A percentile compares a stretch with the other conserved stretches of the same genome.
These are phyloP conservation scores for Taxawa tesnikishii DNA, from an alignment of 2,329 filamentous ascomycete species.

Conservation along the genomic window DNA sequence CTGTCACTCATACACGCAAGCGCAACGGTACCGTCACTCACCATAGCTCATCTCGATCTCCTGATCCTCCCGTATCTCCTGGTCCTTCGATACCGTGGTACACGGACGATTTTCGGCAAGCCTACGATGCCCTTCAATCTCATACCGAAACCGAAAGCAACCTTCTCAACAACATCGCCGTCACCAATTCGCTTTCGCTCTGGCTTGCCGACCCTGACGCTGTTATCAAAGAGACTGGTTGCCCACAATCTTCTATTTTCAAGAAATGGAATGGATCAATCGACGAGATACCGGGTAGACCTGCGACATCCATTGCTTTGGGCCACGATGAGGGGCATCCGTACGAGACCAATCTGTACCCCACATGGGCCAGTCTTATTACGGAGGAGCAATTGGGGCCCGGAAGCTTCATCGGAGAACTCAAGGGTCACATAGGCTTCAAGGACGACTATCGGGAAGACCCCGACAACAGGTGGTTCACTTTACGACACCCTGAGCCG, in stretches of 20 bases:
- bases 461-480: conserved; percentile 32
- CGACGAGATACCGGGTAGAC: conserved; percentile 40
- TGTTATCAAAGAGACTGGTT: conserved; percentile 54
- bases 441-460: conserved; percentile 35
- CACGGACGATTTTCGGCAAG: conserved; percentile 54
- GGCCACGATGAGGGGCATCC: no score
- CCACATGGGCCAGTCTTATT: conserved; percentile 60
- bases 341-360: conserved; percentile 40
- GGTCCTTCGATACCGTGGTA: conserved; percentile 14
- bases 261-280: conserved; percentile 44
- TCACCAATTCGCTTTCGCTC: conserved; percentile 60
- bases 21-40: conserved; percentile 46
- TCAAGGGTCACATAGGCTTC: conserved; percentile 47
- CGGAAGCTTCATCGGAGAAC: conserved; percentile 51
- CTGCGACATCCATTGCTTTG: no score
- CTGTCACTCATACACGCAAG: conserved; percentile 57
- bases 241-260: conserved; percentile 56
- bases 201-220: conserved; percentile 69
- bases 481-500: conserved; percentile 36
- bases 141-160: conserved; percentile 54
- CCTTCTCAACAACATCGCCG: conserved; percentile 61
- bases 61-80: conserved; percentile 37
- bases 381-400: conserved; percentile 38
- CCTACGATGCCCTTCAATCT: conserved; percentile 23
- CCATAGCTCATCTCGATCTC: conserved; percentile 66